These are phyloP conservation scores for Globisporangium yorkense DNA, from an alignment of 352 stramenopile genomes.

Conservation along the genomic window DNA sequence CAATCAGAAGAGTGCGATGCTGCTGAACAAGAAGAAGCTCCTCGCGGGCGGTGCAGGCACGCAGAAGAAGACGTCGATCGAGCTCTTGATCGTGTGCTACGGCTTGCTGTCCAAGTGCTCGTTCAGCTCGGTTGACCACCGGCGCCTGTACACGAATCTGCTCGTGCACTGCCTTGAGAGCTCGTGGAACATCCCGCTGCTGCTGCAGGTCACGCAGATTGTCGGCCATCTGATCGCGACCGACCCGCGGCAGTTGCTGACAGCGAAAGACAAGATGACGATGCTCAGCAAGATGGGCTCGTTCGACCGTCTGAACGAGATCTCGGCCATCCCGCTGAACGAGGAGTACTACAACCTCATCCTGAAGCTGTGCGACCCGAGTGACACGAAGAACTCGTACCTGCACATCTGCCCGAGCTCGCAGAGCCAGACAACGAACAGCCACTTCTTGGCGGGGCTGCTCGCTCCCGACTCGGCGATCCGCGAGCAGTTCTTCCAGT, in stretches of 20 bases:
- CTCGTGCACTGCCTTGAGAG: constrained; percentile 83
- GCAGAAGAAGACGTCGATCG: constrained; percentile 64
- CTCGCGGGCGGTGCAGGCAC: not conserved
- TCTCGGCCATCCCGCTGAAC: constrained; percentile 72
- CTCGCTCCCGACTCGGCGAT: constrained; percentile 61
- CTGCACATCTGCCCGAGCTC: constrained; percentile 60
- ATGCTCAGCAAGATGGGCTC: constrained; percentile 82
- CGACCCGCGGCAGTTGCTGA: constrained; percentile 55
- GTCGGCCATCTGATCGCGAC: constrained; percentile 60
- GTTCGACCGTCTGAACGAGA: constrained; percentile 84
- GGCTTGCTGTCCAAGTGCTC: constrained; percentile 74
- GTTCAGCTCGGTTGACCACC: constrained; percentile 63
- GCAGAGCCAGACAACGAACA: constrained; percentile 61
- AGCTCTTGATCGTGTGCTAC: constrained; percentile 79
- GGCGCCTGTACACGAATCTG: constrained; percentile 77
- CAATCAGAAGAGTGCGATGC: constrained; percentile 13
- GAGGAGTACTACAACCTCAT: constrained; percentile 78
- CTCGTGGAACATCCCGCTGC: constrained; percentile 76
- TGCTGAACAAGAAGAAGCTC: constrained; percentile 37
- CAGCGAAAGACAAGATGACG: constrained; percentile 85
- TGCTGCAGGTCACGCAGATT: constrained; percentile 81
- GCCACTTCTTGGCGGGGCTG: constrained; percentile 74
- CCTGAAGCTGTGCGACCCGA: constrained; percentile 65
- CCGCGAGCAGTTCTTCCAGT: constrained; percentile 65
- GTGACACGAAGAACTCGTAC: constrained; percentile 61